Evolutionary conservation across 768 basidiomycete species (phyloP), one percentile per base, ranked within the genome.

Genomic region (Stropharia rugosoannulata): DNA sequence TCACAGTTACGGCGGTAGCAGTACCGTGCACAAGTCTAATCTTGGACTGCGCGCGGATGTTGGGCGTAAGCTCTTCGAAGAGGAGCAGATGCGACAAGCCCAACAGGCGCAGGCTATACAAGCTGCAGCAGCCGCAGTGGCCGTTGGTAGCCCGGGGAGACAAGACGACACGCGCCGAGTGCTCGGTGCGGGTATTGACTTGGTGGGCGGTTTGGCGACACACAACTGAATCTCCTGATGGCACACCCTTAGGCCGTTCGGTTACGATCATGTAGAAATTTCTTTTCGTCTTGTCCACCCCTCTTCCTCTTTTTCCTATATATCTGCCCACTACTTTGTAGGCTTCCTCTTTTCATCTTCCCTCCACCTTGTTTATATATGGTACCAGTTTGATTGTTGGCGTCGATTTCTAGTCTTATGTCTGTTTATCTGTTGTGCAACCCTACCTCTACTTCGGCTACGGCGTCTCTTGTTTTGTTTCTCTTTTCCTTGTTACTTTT

Each of bases 61-160:
- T 40, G 87, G 86, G 36, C 68, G 87, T 49, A 84, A 81, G 66
- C 69, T 89, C 54, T 89, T 89, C 63, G 87, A 88, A 62, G 87
- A 85, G 63, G 85, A 88, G 64, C 83, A 85, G 59, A 73, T 81
- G 64, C 77, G 82, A 49, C 75, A 73, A 51, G 67, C 42, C 9
- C 52, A 45, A 4, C 75, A 74, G 52, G 68, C 69, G 19, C 66
- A 65, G 49, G 65, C 65, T 32, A 47, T 62, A n/a, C 68, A 68
- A 55, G 63, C 52, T 18, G 50, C 63, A 36, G 61, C 57, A 16
- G 57, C 59, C 44, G 57, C 58, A 9, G 57, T 52, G 19, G 46
- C 52, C 36, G 56, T 54, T 35, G 47, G 46, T 10, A 45, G 22
- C 12, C 46, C 16, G 27, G 45, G 15, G 39, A 49, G 42, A 42